Base-by-base conservation (phyloP, 2,329 filamentous ascomycete species). In the Cladorrhinum sp. region DNA sequence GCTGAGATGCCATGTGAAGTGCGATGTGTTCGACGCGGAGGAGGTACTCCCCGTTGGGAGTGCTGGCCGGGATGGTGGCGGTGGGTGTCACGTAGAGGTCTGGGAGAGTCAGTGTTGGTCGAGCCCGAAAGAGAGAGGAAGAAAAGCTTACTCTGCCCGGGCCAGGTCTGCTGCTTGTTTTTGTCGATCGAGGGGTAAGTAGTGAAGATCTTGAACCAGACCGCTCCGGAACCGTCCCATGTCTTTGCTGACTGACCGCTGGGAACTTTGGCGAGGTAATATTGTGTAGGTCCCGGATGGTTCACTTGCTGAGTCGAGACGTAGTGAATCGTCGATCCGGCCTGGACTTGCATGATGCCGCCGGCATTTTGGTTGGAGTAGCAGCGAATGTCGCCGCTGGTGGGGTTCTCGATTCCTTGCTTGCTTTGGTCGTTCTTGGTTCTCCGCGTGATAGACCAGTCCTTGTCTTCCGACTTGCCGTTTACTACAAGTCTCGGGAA, bases 121-220 rank as follows among this genome's bases (percentile, higher is more conserved):
- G n/a, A n/a, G n/a, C n/a, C n/a, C n/a, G n/a, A n/a, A n/a, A n/a
- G n/a, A n/a, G n/a, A n/a, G n/a, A n/a, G n/a, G 2, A 36, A 53
- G 24, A 24, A 24, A 4, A 18, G 60, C 69, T 62, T 69, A 73
- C 72, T 74, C 62, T 75, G 73, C 1, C 66, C 68, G 1, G 73
- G 71, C 73, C 72, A 75, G 46, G 76, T 77, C 24, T 83, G 74
- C 60, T 78, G 75, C 71, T 79, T 81, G 61, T 78, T 77, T 59
- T 73, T 71, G 64, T 78, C 77, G 64, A 80, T 76, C 9, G 71
- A 71, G n/a, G 80, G 78, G 67, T 74, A 69, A 61, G 74, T 72
- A 0, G 76, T 76, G 59, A 69, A 67, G 51, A 75, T 69, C 69
- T 73, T 73, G 68, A 75, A 76, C 74, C 74, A 76, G 2, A 74